These are phyloP conservation scores for Prunella vulgaris DNA, from an alignment of 257 asterid genomes.

Conservation along the genomic window DNA sequence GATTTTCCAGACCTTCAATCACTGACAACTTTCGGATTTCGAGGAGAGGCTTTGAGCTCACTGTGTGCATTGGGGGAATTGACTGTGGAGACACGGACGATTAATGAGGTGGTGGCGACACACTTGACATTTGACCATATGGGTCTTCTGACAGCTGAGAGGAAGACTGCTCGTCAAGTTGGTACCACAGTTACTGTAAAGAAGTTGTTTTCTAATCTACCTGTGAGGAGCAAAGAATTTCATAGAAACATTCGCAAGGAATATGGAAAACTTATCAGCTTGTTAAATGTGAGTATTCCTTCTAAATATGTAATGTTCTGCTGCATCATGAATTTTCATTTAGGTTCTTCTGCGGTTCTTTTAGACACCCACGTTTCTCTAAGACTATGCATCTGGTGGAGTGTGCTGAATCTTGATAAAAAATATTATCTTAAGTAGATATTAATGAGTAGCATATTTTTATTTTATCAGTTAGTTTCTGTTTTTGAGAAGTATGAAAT, in stretches of 20 bases:
- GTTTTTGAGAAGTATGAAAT: not conserved
- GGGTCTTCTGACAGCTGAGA: conserved; percentile 65
- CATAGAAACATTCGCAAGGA: conserved; percentile 80
- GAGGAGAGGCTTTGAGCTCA: conserved; percentile 99
- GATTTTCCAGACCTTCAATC: conserved; percentile 85
- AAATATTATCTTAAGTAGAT: not conserved
- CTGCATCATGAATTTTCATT: conserved; percentile 16
- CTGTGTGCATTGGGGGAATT: conserved; percentile 78
- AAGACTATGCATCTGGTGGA: conserved; percentile 5
- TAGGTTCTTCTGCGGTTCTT: conserved; percentile 10
- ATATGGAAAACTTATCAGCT: conserved; percentile 76
- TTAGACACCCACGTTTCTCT: conserved; percentile 1
- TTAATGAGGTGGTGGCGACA: conserved; percentile 75
- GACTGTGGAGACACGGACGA: conserved; percentile 81
- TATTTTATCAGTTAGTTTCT: not conserved
- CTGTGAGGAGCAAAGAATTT: conserved; percentile 92
- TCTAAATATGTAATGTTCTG: not conserved
- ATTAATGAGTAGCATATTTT: not conserved
- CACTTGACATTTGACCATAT: conserved; percentile 72
- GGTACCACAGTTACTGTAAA: conserved; percentile 91
- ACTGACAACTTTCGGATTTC: conserved; percentile 79
- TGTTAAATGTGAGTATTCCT: conserved; percentile 68
- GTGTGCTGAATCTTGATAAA: conserved; percentile 3
- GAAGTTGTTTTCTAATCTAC: conserved; percentile 81
- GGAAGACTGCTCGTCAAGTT: conserved; percentile 84